Evolutionary conservation across 495 filamentous ascomycete genomes (phyloP).

Genomic region (Daldinia grandis): DNA sequence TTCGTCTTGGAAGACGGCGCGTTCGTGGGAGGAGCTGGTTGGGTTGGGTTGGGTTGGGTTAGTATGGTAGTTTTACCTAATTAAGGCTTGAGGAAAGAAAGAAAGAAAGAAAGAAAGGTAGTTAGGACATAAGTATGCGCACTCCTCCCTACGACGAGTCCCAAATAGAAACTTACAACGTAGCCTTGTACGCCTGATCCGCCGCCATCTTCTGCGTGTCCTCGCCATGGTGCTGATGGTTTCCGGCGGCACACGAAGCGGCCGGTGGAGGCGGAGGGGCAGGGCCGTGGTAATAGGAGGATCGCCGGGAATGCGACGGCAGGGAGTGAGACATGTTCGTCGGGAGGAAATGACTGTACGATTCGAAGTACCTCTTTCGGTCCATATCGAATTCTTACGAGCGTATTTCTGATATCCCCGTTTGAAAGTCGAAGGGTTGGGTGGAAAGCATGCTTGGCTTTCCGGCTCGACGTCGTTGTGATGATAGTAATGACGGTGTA

Average conservation of each 20-base stretch:
- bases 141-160: neutral
- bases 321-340: neutral
- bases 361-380: neutral
- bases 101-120: neutral
- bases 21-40: slow-evolving; percentile 38
- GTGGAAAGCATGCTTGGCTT: neutral
- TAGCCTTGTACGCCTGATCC: slow-evolving; percentile 31
- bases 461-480: neutral
- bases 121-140: neutral
- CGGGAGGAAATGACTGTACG: slow-evolving; percentile 15
- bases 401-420: neutral
- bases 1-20: slow-evolving; percentile 39
- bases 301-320: slow-evolving; percentile 12
- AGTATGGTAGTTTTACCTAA: neutral
- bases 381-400: slow-evolving; percentile 9
- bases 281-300: slow-evolving; percentile 6
- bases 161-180: slow-evolving; percentile 23
- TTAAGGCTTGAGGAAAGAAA: neutral
- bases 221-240: slow-evolving; percentile 1
- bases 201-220: slow-evolving; percentile 25
- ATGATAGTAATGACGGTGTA: neutral
- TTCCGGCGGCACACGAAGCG: slow-evolving; percentile 4
- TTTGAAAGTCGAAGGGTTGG: neutral
- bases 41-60: neutral
- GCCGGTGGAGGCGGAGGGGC: neutral